phyloP scores from a whole-genome alignment of 1,284 basidiomycete genomes.

The Salmacisia buchloeana region DNA sequence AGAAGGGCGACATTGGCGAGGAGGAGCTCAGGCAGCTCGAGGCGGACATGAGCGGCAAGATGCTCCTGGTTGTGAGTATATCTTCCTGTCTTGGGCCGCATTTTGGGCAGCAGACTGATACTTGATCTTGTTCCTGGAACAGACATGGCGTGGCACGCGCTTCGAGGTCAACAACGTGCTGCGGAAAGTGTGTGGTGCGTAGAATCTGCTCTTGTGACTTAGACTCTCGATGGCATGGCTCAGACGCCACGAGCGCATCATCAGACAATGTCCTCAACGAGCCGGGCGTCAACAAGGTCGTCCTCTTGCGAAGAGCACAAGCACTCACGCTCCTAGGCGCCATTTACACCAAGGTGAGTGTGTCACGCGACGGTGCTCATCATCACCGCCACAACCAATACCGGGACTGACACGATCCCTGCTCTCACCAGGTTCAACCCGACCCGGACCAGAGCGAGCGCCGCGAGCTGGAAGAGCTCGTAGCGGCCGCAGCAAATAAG shows the following conservation, averaged over 20 bases:
- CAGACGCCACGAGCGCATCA: conserved; percentile 40
- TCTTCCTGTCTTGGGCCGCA: neutral
- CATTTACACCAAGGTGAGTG: conserved; percentile 33
- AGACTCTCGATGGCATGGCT: conserved; percentile 15
- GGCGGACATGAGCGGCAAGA: conserved; percentile 87
- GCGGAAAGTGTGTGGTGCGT: neutral
- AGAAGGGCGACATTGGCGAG: conserved; percentile 81
- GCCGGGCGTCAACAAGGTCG: conserved; percentile 44
- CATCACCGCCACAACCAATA: neutral
- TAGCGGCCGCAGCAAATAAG: conserved; percentile 53
- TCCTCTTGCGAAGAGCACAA: conserved; percentile 43
- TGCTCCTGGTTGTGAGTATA: conserved; percentile 27
- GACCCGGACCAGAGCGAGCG: conserved; percentile 48
- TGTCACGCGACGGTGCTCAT: neutral
- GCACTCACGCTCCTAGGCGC: conserved; percentile 44
- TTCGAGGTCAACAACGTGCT: conserved; percentile 44
- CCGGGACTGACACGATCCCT: neutral
- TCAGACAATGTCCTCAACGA: conserved; percentile 48
- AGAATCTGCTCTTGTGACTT: neutral
- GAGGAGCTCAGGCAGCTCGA: conserved; percentile 66
- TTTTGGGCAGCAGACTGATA: neutral
- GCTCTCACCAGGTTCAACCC: conserved; percentile 31
- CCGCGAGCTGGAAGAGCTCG: conserved; percentile 50
- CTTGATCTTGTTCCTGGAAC: neutral
- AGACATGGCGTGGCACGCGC: conserved; percentile 21